phyloP scores from a whole-genome alignment of 805 yeast species.

The Hanseniaspora clermontiae region DNA sequence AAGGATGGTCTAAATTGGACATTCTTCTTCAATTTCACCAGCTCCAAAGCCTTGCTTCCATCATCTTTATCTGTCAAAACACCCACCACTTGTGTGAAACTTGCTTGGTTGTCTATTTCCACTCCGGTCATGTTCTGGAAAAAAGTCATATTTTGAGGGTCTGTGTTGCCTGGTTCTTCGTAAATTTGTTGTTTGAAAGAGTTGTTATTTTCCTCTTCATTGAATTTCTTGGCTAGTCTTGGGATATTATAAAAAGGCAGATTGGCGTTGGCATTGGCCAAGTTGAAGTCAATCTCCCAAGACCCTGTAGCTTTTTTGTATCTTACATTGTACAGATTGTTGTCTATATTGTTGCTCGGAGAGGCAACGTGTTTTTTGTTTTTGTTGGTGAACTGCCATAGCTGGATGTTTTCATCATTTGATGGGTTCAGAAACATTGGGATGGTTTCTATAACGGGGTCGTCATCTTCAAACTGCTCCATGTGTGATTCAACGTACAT shows the following conservation, averaged over 20 bases:
- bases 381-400: conserved; percentile 46
- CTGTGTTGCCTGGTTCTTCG: conserved; percentile 41
- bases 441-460: conserved; percentile 48
- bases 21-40: conserved; percentile 53
- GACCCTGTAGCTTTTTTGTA: conserved; percentile 51
- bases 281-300: conserved; percentile 65
- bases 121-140: conserved; percentile 56
- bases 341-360: conserved; percentile 22
- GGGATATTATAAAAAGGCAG: no score
- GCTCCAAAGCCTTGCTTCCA: conserved; percentile 40
- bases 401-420: conserved; percentile 26
- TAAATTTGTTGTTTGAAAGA: conserved; percentile 58
- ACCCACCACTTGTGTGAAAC: conserved; percentile 24
- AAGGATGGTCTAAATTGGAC: conserved; percentile 76
- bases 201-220: no score
- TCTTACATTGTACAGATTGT: conserved; percentile 33
- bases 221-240: no score
- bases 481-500: conserved; percentile 15
- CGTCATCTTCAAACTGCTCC: conserved; percentile 33
- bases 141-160: conserved; percentile 44
- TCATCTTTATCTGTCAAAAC: conserved; percentile 20
- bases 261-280: conserved; percentile 25
- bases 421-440: conserved; percentile 40
- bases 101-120: conserved; percentile 37
- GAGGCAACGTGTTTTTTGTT: conserved; percentile 20